Percentiles rank a stretch among this genome's conserved stretches.
Evolutionary conservation across 768 basidiomycete genomes (phyloP).

Genomic region (Mycena olivaceomarginata): DNA sequence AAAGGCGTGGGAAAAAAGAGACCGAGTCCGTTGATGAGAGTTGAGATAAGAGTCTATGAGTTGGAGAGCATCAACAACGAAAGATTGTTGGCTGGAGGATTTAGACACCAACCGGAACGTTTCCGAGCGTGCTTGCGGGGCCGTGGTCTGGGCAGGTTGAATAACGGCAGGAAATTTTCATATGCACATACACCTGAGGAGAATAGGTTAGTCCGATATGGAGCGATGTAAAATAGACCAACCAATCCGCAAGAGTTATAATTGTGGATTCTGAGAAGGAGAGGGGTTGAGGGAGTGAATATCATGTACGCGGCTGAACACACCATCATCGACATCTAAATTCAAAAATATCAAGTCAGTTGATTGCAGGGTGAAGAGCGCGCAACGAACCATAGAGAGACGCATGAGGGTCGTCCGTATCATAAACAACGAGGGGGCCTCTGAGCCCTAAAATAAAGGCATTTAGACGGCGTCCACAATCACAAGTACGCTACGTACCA

Average conservation of each 20-base stretch:
- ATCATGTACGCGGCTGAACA: not conserved
- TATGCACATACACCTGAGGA: constrained; percentile 1
- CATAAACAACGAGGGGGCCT: constrained; percentile 61
- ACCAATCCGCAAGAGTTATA: constrained; percentile 18
- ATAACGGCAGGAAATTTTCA: too few species aligned
- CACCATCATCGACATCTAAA: constrained; percentile 37
- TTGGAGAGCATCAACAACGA: not conserved
- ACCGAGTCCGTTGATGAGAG: constrained; percentile 39
- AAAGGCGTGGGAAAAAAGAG: not conserved
- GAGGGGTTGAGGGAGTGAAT: not conserved
- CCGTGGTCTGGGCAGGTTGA: not conserved
- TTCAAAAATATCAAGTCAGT: not conserved
- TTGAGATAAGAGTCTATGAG: constrained; percentile 52
- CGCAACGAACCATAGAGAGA: constrained; percentile 44
- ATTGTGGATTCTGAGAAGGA: not conserved
- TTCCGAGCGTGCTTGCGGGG: constrained; percentile 44
- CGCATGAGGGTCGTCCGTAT: constrained; percentile 54
- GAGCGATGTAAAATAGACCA: not conserved
- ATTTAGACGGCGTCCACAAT: too few species aligned
- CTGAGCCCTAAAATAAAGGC: constrained; percentile 52
- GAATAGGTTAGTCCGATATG: not conserved
- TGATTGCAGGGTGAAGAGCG: not conserved
- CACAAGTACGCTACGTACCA: constrained; percentile 27
- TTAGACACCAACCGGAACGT: not conserved
- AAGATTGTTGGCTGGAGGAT: not conserved